Base-by-base conservation (phyloP, 2,329 filamentous ascomycete species). In the Aspergillus pseudoterreus region DNA sequence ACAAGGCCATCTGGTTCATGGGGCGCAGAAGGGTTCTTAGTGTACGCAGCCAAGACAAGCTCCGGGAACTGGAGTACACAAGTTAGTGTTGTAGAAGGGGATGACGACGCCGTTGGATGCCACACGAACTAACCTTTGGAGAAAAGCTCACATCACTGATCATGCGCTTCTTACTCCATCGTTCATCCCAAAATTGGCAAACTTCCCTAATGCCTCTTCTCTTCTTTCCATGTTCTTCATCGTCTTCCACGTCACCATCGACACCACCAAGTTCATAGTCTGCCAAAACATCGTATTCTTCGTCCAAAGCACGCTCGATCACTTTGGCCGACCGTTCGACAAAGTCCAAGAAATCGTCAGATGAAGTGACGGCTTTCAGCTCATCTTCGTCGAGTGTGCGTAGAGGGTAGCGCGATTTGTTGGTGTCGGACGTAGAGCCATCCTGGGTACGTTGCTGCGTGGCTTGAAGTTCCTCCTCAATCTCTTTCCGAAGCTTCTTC, bases 101-200 rank as follows among this genome's bases (percentile, higher is more conserved):
- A 32, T 11, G 22, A 42, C 35, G 47, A 33, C 11, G 35, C 44
- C 10, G 36, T 43, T 19, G 41, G 12, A 39, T 14, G 21, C 21
- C n/a, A 12, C 39, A 17, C 27, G 5, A 30, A 47, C 65, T 46
- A 70, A 84, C 82, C 76, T 96, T 96, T 49, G 90, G 88, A 42
- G 92, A 97, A 73, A 96, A 99, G 74, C 92, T 89, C 62, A 99
- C 85, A 63, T 91, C 88, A 68, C 90, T 96, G 67, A 99, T 87
- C 88, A 96, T 96, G 58, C 92, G 86, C 76, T 96, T 96, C 78
- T 95, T 95, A 66, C 90, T 95, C 88, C 92, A 96, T 68, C 91
- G 83, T 55, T 95, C 88, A 65, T 96, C 92, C 73, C 89, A 96
- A 71, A 97, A 96, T 64, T 96, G 92, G 33, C 88, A 86, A 45